Evolutionary conservation across 2,329 filamentous ascomycete species (phyloP), one percentile per base, ranked within the genome.

Genomic region (Amesomyces nigricolor): DNA sequence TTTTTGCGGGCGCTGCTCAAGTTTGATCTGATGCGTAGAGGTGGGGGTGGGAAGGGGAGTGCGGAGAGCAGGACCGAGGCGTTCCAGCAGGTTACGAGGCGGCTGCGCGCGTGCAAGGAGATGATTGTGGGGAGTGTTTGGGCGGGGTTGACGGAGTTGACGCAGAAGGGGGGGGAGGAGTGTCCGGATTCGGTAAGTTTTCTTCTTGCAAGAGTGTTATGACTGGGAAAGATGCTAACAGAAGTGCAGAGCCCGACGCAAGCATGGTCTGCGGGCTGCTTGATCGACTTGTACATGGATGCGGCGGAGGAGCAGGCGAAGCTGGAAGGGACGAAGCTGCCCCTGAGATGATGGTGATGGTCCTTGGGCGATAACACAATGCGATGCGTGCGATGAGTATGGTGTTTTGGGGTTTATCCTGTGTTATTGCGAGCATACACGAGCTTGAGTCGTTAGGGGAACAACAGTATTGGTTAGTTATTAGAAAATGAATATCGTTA

Each of bases 221-320:
- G n/a, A n/a, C n/a, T n/a, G n/a, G n/a, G n/a, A n/a, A n/a, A n/a
- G n/a, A n/a, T n/a, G n/a, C n/a, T 64, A 53, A 64, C 56, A 19
- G 39, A 8, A 46, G 50, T 45, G 53, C 68, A 94, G 85, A 94
- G 87, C 51, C 94, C 94, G 26, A 96, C 94, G 0, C 94, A 99
- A 72, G 88, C 94, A 51, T 99, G 94, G 94, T 96, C 91, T 51
- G 89, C 94, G 30, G 88, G 89, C 19, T 97, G 94, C 70, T 77
- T 99, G 67, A 89, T 99, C 66, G 94, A 99, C 73, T 73, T 99
- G 61, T 99, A 96, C 74, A 91, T 96, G 78, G 94, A 99, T 70
- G 92, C 90, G 16, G 78, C 80, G 26, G 79, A 80, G 61, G 77
- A 77, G 63, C 76, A 79, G 62, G 68, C 63, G 11, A 64, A 64